phyloP scores from a whole-genome alignment of 2,329 filamentous ascomycete species.

The Elsinoe fawcettii region DNA sequence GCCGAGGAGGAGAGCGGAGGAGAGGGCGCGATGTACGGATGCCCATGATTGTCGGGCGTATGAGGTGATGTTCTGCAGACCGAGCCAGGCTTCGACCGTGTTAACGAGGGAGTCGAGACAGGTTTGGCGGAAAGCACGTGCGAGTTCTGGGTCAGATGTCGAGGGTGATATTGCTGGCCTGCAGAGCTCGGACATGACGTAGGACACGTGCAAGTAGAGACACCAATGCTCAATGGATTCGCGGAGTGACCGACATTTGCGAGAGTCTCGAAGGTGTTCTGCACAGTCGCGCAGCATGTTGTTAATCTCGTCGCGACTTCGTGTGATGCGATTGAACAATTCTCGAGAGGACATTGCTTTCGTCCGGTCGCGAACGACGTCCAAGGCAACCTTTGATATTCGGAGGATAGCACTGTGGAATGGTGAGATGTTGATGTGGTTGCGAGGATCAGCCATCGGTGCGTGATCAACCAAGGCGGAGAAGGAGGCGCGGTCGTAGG shows the following conservation, averaged over 20 bases:
- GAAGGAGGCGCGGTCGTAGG: slow-evolving; percentile 52
- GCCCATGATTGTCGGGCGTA: slow-evolving; percentile 39
- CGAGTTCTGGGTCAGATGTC: slow-evolving; percentile 35
- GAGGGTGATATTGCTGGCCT: slow-evolving; percentile 51
- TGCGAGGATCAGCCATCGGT: slow-evolving; percentile 33
- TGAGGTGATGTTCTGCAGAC: slow-evolving; percentile 46
- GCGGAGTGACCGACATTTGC: slow-evolving; percentile 39
- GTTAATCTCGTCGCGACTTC: slow-evolving; percentile 50
- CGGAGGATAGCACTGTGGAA: slow-evolving; percentile 53
- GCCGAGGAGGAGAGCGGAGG: slow-evolving; percentile 37
- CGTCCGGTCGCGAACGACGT: slow-evolving; percentile 53
- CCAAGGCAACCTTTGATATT: slow-evolving; percentile 51
- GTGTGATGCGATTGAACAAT: slow-evolving; percentile 44
- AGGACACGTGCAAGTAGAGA: slow-evolving; percentile 54
- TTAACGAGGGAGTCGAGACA: slow-evolving; percentile 48
- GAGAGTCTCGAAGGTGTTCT: slow-evolving; percentile 49
- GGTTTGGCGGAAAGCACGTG: slow-evolving; percentile 43
- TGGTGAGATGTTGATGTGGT: slow-evolving; percentile 38
- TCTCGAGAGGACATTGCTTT: slow-evolving; percentile 47
- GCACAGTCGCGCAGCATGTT: slow-evolving; percentile 51
- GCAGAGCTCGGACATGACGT: slow-evolving; percentile 55
- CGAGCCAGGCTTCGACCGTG: slow-evolving; percentile 54
- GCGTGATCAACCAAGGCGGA: slow-evolving; percentile 46
- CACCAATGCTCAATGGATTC: slow-evolving; percentile 55
- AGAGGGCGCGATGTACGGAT: slow-evolving; percentile 38